Evolutionary conservation across 176 grass and related monocot genomes (phyloP).

Genomic region (Aegilops speltoides): DNA sequence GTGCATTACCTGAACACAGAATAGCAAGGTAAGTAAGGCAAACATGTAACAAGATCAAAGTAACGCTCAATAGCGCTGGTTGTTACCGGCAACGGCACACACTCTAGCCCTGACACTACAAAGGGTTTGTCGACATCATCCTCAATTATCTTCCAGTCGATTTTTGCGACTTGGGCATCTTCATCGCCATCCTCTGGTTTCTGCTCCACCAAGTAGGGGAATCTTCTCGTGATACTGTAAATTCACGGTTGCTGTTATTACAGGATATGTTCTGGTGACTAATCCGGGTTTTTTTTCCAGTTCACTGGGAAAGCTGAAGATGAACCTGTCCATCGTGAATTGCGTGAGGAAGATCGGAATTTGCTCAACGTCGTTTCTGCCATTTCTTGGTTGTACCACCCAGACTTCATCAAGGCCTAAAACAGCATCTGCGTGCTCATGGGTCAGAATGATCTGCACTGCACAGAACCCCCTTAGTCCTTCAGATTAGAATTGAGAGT

Average conservation of each 20-base stretch:
- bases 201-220: slow-evolving; percentile 64
- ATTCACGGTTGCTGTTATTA: not conserved
- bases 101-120: slow-evolving; percentile 64
- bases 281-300: not conserved
- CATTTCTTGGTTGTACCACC: slow-evolving; percentile 42
- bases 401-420: slow-evolving; percentile 89
- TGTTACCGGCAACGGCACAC: slow-evolving; percentile 78
- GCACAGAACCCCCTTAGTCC: not conserved
- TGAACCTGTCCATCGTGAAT: slow-evolving; percentile 82
- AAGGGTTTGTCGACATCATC: slow-evolving; percentile 55
- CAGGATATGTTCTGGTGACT: not conserved
- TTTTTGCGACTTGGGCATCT: slow-evolving; percentile 18
- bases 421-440: slow-evolving; percentile 86
- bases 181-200: slow-evolving; percentile 55
- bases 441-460: slow-evolving; percentile 90
- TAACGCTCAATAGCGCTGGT: not conserved
- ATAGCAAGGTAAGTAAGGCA: not conserved
- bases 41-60: not conserved
- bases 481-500: not conserved
- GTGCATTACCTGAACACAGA: slow-evolving; percentile 66
- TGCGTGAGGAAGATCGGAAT: slow-evolving; percentile 78
- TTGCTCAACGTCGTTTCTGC: slow-evolving; percentile 36
- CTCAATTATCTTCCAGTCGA: slow-evolving; percentile 87
- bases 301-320: not conserved
- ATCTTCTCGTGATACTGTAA: slow-evolving; percentile 61